These are phyloP conservation scores for Pleurotus djamor DNA, from an alignment of 768 basidiomycete genomes.

Conservation along the genomic window DNA sequence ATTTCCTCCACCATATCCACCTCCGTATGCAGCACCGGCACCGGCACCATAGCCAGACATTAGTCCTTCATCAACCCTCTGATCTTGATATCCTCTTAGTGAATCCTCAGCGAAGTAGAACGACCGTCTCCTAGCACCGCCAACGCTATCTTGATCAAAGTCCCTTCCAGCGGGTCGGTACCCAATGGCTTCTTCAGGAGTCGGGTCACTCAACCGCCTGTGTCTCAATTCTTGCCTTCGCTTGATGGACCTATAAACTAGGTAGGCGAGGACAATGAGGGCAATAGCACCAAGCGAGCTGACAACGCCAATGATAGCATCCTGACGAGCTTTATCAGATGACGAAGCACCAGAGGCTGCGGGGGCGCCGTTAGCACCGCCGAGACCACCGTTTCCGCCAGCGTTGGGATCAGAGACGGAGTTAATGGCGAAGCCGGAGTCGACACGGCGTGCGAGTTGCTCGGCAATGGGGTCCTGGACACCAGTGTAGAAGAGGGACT, in stretches of 20 bases:
- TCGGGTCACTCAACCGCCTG: conserved; percentile 63
- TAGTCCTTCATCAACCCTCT: conserved; percentile 28
- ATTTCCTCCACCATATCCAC: conserved; percentile 11
- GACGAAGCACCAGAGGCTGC: conserved; percentile 22
- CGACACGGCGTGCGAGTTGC: conserved; percentile 65
- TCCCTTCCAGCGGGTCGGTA: conserved; percentile 63
- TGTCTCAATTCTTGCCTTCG: conserved; percentile 70
- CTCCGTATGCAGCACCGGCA: conserved; percentile 17
- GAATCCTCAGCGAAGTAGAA: conserved; percentile 91
- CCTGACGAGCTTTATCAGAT: conserved; percentile 55
- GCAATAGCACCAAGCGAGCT: conserved; percentile 79
- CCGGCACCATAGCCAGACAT: conserved; percentile 8
- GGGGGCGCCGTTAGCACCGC: conserved; percentile 11
- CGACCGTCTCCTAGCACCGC: conserved; percentile 68
- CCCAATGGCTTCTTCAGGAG: conserved; percentile 30
- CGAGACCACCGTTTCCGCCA: conserved; percentile 14
- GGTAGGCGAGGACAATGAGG: conserved; percentile 67
- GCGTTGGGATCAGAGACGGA: conserved; percentile 38
- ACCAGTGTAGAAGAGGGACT: conserved; percentile 65
- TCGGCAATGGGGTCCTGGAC: conserved; percentile 40
- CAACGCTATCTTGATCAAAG: conserved; percentile 76
- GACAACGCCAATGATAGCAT: conserved; percentile 92
- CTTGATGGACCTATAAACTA: conserved; percentile 68
- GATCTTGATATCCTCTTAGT: conserved; percentile 55
- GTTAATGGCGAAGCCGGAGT: conserved; percentile 61